phyloP scores from a whole-genome alignment of 352 stramenopile species.

The Pythium sp. region DNA sequence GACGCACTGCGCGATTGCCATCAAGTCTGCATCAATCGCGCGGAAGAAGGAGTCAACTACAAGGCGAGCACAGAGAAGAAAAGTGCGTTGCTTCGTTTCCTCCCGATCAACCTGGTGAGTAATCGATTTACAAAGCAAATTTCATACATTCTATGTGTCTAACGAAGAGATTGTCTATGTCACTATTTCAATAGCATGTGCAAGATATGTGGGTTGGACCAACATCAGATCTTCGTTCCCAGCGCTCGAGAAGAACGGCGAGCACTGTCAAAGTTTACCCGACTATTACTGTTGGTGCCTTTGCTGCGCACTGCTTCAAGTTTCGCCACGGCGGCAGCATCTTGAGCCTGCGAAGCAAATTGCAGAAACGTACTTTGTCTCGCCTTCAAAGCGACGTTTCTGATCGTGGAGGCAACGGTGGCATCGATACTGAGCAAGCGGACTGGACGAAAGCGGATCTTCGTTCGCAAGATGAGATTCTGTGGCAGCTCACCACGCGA shows the following conservation, averaged over 20 bases:
- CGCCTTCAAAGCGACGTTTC: slow-evolving; percentile 45
- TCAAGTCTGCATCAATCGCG: slow-evolving; percentile 61
- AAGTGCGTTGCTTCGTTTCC: slow-evolving; percentile 62
- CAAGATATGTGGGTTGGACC: slow-evolving; percentile 85
- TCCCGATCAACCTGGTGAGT: slow-evolving; percentile 73
- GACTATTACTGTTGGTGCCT: slow-evolving; percentile 73
- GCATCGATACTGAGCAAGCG: slow-evolving; percentile 20
- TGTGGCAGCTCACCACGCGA: slow-evolving; percentile 75
- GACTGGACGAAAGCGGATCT: slow-evolving; percentile 59
- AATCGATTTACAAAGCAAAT: neutral
- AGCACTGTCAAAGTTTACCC: slow-evolving; percentile 59
- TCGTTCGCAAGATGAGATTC: slow-evolving; percentile 56
- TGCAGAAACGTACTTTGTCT: slow-evolving; percentile 59
- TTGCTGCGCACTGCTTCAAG: slow-evolving; percentile 79
- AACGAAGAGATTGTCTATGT: neutral
- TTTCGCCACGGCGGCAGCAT: slow-evolving; percentile 78
- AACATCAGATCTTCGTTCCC: slow-evolving; percentile 59
- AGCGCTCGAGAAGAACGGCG: slow-evolving; percentile 61
- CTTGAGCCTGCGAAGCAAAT: slow-evolving; percentile 50
- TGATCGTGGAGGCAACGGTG: slow-evolving; percentile 18
- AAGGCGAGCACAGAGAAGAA: slow-evolving; percentile 86
- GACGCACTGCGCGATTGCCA: slow-evolving; percentile 67
- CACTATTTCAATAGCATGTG: slow-evolving; percentile 40
- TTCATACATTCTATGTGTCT: neutral
- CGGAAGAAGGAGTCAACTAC: slow-evolving; percentile 71